Evolutionary conservation across 441 rosid genomes (phyloP).

Genomic region (Pelargonium citronellum): DNA sequence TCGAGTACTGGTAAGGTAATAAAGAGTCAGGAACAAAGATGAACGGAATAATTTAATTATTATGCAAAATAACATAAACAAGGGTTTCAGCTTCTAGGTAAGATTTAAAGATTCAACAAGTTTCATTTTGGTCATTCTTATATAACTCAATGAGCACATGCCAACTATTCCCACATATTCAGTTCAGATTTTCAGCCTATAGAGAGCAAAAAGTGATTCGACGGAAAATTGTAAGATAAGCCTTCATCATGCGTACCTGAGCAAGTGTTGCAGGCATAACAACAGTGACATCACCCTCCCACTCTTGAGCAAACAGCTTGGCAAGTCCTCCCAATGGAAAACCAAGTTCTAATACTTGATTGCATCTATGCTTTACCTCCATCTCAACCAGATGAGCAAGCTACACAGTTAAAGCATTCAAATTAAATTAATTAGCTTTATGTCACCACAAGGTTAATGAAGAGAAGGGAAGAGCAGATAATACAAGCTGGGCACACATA

Average conservation of each 20-base stretch:
- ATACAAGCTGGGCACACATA: not conserved
- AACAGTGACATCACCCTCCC: conserved; percentile 97
- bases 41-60: not conserved
- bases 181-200: too few relatives aligned
- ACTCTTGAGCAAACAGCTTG: conserved; percentile 87
- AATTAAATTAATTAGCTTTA: conserved; percentile 15
- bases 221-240: not conserved
- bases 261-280: conserved; percentile 94
- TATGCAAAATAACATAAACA: not conserved
- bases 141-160: not conserved
- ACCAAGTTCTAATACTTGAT: conserved; percentile 79
- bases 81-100: not conserved
- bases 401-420: conserved; percentile 34
- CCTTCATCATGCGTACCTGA: conserved; percentile 48
- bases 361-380: conserved; percentile 95
- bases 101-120: not conserved
- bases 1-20: conserved; percentile 51
- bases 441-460: not conserved
- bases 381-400: conserved; percentile 86
- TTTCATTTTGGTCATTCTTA: not conserved
- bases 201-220: too few relatives aligned
- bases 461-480: not conserved
- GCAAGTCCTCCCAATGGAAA: conserved; percentile 90
- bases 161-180: too few relatives aligned
- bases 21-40: conserved; percentile 8